A percentile compares a stretch with the other conserved stretches of the same genome.
Conservation (phyloP, 345 rosid genomes). For the Clausena lansium region DNA sequence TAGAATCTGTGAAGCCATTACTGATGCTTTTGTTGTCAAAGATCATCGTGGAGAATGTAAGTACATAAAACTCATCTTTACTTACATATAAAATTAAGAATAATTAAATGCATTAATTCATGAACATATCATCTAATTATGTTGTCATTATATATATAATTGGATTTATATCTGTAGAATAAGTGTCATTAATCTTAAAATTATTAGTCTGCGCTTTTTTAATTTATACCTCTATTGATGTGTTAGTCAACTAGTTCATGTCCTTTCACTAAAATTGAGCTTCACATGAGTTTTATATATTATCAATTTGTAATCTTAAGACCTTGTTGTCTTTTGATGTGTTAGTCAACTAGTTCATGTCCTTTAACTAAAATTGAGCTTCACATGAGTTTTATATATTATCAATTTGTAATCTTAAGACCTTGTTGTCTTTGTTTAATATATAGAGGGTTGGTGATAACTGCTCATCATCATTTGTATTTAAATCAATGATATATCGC, state of each 20-base stretch:
- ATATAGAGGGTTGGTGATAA: constrained; percentile 1
- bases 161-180: too few relatives aligned
- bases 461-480: not conserved
- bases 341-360: not conserved
- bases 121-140: not conserved
- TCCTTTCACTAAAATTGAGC: not conserved
- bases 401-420: not conserved
- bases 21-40: constrained; percentile 73
- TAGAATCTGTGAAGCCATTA: constrained; percentile 64
- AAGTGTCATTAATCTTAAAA: too few relatives aligned
- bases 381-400: not conserved
- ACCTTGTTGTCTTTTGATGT: too few relatives aligned
- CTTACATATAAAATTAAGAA: not conserved
- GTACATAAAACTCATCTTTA: constrained; percentile 17
- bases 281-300: not conserved
- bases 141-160: not conserved
- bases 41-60: constrained; percentile 98
- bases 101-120: not conserved
- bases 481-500: not conserved
- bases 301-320: not conserved
- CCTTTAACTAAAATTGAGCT: not conserved
- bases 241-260: not conserved
- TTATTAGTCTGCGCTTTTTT: too few relatives aligned
- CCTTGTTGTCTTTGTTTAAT: not conserved
- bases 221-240: not conserved